These are phyloP conservation scores for Acanthamoeba sp. DNA, from an alignment of 208 protist genomes.

Conservation along the genomic window DNA sequence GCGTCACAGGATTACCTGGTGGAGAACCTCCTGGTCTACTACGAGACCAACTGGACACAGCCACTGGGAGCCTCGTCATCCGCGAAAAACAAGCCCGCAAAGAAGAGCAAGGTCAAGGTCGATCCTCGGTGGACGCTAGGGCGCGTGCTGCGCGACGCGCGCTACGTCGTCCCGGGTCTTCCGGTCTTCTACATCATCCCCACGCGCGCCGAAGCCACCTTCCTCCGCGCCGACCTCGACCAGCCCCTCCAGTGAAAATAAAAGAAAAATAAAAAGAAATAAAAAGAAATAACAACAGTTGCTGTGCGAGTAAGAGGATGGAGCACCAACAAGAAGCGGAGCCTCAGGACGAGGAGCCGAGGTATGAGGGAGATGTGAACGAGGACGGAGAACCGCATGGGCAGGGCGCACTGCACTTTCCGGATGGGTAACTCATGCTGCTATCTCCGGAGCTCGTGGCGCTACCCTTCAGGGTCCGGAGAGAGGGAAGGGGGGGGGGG, in stretches of 20 bases:
- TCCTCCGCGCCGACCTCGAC: conserved; percentile 49
- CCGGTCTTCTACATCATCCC: conserved; percentile 61
- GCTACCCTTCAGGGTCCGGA: no score
- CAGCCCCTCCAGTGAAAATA: background rate
- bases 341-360: background rate
- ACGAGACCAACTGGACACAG: conserved; percentile 64
- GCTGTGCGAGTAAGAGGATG: background rate
- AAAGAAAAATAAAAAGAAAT: background rate
- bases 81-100: background rate
- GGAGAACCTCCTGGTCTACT: conserved; percentile 67
- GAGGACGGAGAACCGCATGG: background rate
- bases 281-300: background rate
- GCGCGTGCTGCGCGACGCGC: background rate
- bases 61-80: background rate
- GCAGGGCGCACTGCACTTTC: background rate
- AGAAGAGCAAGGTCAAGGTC: conserved; percentile 45
- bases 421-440: background rate
- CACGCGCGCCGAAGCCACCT: background rate
- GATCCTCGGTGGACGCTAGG: conserved; percentile 43
- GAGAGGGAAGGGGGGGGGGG: no score
- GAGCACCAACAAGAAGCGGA: background rate
- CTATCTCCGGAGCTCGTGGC: background rate
- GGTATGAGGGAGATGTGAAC: background rate
- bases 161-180: conserved; percentile 48
- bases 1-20: conserved; percentile 60